Evolutionary conservation across 2,329 filamentous ascomycete genomes (phyloP), one percentile per base, ranked within the genome.

Genomic region (Fusarium sp.): DNA sequence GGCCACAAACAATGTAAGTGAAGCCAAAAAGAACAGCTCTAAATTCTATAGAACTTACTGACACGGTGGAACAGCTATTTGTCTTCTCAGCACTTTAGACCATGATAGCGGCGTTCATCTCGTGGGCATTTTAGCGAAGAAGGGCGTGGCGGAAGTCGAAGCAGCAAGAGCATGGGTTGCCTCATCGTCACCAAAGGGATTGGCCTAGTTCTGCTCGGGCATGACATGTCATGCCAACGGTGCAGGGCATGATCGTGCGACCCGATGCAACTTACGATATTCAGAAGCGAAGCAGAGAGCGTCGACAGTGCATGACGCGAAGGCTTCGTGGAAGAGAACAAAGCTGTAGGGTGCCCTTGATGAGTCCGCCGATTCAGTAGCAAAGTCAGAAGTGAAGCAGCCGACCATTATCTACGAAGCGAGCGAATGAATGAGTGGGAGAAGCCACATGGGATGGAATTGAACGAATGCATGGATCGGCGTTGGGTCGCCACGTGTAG

Each of bases 1-100:
- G 75, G 96, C 96, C 66, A 99, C 96, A 72, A 99, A 99, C 87
- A 99, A 99, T 83, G 96, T 98, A 84, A 92, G 95, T 86, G 34
- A 47, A 60, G 16, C 55, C 16, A 27, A n/a, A 27, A 30, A 24
- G n/a, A 42, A 53, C 14, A 15, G 27, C 14, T n/a, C 8, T 38
- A n/a, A 45, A 27, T 29, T 56, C 32, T n/a, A 9, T 27, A 38
- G 34, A 32, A 50, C 22, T 43, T 55, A 58, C 77, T 80, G 71
- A 82, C 70, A 24, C 40, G 16, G 8, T 8, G 27, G 32, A 62
- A 63, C 70, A 93, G 91, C 84, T 93, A 76, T 93, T 93, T 81
- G 91, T 93, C 75, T 93, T 93, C 82, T 93, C 91, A 71, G 91
- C 91, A 78, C 86, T 93, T 82, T 93, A 88, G 77, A 75, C 62